phyloP scores from a whole-genome alignment of 345 rosid species.

The Dipteronia dyeriana region DNA sequence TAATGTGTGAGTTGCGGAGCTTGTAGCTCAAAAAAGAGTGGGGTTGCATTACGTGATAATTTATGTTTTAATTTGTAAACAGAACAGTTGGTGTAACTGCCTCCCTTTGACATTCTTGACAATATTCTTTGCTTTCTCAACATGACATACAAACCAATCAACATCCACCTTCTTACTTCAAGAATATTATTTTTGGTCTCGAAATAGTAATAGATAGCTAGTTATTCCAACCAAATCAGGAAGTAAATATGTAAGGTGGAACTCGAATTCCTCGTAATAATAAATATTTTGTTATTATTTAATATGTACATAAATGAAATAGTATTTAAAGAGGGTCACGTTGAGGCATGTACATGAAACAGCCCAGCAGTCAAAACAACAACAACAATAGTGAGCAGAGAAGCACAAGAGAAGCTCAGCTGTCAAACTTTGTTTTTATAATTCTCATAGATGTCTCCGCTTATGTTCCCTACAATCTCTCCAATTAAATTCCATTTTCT shows the following conservation, averaged over 20 bases:
- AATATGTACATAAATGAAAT: too few relatives aligned
- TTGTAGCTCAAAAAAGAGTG: background rate
- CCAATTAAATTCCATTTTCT: too few relatives aligned
- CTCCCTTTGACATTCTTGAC: conserved; percentile 6
- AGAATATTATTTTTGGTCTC: too few relatives aligned
- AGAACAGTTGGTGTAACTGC: background rate
- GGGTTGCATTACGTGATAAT: background rate
- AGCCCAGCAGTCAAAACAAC: background rate
- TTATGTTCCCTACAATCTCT: background rate
- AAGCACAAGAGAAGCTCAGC: conserved; percentile 12
- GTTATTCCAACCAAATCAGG: too few relatives aligned
- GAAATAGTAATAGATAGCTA: too few relatives aligned
- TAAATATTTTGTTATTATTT: too few relatives aligned
- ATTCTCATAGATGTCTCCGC: conserved; percentile 27
- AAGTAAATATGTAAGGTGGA: too few relatives aligned
- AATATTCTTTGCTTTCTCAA: background rate
- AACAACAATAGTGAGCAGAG: background rate
- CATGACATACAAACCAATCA: too few relatives aligned
- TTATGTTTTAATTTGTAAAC: background rate
- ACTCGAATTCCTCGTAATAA: too few relatives aligned
- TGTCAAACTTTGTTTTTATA: conserved; percentile 16
- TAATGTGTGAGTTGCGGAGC: too few relatives aligned
- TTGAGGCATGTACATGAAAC: background rate
- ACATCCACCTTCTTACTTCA: too few relatives aligned
- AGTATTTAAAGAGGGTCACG: background rate